A percentile compares a stretch with the other conserved stretches of the same genome.
Evolutionary conservation across 2,329 filamentous ascomycete genomes (phyloP).

Genomic region (Ophiocordyceps camponoti-rufipedis): DNA sequence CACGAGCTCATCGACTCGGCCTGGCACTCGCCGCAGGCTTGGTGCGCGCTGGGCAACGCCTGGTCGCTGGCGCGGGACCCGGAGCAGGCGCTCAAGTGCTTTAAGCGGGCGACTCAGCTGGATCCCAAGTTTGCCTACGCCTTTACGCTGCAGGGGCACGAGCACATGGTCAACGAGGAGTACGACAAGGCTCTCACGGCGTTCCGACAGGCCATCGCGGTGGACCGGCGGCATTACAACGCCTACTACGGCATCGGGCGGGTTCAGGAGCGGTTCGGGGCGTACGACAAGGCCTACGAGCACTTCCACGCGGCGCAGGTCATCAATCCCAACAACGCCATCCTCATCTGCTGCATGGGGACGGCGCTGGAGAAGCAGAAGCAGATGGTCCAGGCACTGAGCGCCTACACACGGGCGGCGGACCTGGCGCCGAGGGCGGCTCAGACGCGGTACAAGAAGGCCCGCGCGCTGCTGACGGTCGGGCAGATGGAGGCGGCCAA

Average conservation of each 20-base stretch:
- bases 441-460: conserved; percentile 83
- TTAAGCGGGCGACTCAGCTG: conserved; percentile 83
- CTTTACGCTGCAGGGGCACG: conserved; percentile 88
- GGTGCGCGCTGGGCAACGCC: conserved; percentile 89
- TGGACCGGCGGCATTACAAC: conserved; percentile 84
- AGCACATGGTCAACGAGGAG: conserved; percentile 90
- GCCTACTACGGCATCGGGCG: conserved; percentile 84
- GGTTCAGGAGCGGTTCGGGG: conserved; percentile 80
- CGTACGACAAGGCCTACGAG: conserved; percentile 75
- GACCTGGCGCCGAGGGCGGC: conserved; percentile 66
- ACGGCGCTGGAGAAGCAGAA: conserved; percentile 78
- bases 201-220: conserved; percentile 71
- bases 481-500: conserved; percentile 54
- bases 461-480: conserved; percentile 65
- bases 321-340: conserved; percentile 88
- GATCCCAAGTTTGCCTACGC: conserved; percentile 86
- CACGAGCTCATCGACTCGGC: conserved; percentile 78
- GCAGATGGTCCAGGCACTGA: conserved; percentile 58
- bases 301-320: conserved; percentile 77
- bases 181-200: conserved; percentile 84
- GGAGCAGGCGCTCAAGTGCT: conserved; percentile 85
- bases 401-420: conserved; percentile 67
- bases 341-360: conserved; percentile 84
- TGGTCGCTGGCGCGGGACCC: conserved; percentile 87
- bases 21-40: conserved; percentile 82